Evolutionary conservation across 495 filamentous ascomycete species (phyloP).

Genomic region (Rostrohypoxylon terebratum): DNA sequence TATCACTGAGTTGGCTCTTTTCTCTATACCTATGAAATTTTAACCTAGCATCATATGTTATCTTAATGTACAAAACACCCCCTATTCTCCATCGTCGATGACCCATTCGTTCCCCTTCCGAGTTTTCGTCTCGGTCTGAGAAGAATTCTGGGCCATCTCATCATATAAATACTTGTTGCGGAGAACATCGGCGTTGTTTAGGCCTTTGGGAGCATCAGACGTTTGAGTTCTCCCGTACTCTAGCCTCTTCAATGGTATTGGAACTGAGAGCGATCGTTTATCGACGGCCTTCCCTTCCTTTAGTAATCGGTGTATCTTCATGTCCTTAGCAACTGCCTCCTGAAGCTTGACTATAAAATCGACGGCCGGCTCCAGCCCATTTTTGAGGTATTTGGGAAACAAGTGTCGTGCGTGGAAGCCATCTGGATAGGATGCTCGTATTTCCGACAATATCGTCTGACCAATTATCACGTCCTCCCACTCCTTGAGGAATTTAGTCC

Average conservation of each 20-base stretch:
- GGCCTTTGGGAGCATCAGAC: too few species aligned
- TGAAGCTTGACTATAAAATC: slow-evolving; percentile 23
- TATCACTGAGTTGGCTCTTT: slow-evolving; percentile 11
- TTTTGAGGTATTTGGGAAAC: slow-evolving; percentile 16
- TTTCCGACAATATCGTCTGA: slow-evolving; percentile 27
- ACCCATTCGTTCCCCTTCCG: background rate
- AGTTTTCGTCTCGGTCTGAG: background rate
- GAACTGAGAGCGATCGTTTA: slow-evolving; percentile 30
- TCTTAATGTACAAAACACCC: slow-evolving; percentile 5
- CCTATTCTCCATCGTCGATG: background rate
- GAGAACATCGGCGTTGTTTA: too few species aligned
- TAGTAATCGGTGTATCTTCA: slow-evolving; percentile 31
- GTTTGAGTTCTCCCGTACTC: too few species aligned
- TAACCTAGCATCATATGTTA: slow-evolving; percentile 8
- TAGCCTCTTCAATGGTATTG: slow-evolving; percentile 44
- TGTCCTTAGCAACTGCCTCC: slow-evolving; percentile 38
- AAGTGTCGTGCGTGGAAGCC: slow-evolving; percentile 9
- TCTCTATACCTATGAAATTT: slow-evolving; percentile 1
- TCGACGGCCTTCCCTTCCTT: slow-evolving; percentile 15
- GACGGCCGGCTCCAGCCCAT: slow-evolving; percentile 14
- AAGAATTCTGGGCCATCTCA: too few species aligned
- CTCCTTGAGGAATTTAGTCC: slow-evolving; percentile 23
- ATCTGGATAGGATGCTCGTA: slow-evolving; percentile 14
- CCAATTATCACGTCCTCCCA: slow-evolving; percentile 48
- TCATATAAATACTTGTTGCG: too few species aligned